Evolutionary conservation across 139 green algal species (phyloP).

Genomic region (Chlamydomonas urium): DNA sequence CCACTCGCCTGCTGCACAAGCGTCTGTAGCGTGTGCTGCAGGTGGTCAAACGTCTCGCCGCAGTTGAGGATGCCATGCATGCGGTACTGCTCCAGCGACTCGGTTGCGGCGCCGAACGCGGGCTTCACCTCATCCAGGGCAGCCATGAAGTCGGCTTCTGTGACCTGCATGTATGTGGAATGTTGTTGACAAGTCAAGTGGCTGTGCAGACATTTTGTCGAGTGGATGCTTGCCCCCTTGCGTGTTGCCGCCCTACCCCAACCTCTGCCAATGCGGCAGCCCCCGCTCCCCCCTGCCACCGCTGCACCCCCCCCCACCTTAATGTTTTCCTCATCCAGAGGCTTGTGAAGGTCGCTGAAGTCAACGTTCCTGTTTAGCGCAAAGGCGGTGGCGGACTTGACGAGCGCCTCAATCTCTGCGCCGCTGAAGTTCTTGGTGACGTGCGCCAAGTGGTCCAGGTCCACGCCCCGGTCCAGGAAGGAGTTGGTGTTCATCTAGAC

Average conservation of each 20-base stretch:
- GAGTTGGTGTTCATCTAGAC: conserved; percentile 74
- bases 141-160: conserved; percentile 82
- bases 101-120: conserved; percentile 87
- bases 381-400: conserved; percentile 89
- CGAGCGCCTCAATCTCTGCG: conserved; percentile 95
- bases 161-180: conserved; percentile 61
- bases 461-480: conserved; percentile 86
- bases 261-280: too few relatives aligned
- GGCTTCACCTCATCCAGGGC: conserved; percentile 92
- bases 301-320: too few relatives aligned
- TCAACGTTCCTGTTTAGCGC: conserved; percentile 93
- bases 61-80: conserved; percentile 88
- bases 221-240: too few relatives aligned
- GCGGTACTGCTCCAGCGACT: conserved; percentile 78
- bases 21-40: conserved; percentile 53
- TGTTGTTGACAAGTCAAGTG: too few relatives aligned
- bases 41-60: conserved; percentile 72
- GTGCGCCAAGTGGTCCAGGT: conserved; percentile 76
- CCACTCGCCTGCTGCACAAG: conserved; percentile 43
- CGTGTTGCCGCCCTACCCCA: too few relatives aligned
- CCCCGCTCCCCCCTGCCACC: too few relatives aligned
- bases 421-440: conserved; percentile 93
- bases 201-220: too few relatives aligned
- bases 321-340: conserved; percentile 92
- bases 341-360: conserved; percentile 80